Evolutionary conservation across 495 filamentous ascomycete genomes (phyloP).

Genomic region (Eremomyces bilateralis): DNA sequence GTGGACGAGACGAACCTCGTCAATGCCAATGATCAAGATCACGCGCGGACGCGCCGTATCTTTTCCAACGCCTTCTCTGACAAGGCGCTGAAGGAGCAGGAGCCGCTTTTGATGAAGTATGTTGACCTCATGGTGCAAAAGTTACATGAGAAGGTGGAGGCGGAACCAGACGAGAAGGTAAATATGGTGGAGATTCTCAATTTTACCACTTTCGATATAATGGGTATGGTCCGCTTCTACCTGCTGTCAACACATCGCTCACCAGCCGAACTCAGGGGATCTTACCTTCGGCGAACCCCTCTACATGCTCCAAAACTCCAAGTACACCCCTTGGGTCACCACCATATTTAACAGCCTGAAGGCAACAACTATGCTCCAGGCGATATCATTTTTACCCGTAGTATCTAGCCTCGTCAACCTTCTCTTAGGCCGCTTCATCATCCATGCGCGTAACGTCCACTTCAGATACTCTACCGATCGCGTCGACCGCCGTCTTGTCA

Average conservation of each 20-base stretch:
- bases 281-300: constrained; percentile 12
- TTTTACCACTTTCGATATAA: constrained; percentile 16
- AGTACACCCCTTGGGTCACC: constrained; percentile 12
- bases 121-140: constrained; percentile 16
- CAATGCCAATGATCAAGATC: constrained; percentile 6
- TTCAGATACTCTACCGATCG: background rate
- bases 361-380: constrained; percentile 2
- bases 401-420: background rate
- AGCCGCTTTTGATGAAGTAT: constrained; percentile 10
- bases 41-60: constrained; percentile 8
- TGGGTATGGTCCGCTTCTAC: constrained; percentile 4
- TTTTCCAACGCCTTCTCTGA: constrained; percentile 12
- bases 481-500: background rate
- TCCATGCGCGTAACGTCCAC: background rate
- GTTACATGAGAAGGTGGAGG: constrained; percentile 6
- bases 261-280: constrained; percentile 5
- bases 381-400: background rate
- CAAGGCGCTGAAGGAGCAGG: constrained; percentile 11
- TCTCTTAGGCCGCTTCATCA: background rate
- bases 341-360: constrained; percentile 8
- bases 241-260: background rate
- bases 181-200: constrained; percentile 15
- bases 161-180: constrained; percentile 2
- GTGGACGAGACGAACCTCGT: constrained; percentile 4
- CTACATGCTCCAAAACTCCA: constrained; percentile 7